Evolutionary conservation across 1,284 basidiomycete genomes (phyloP), one percentile per base, ranked within the genome.

Genomic region (Ustilago curta): DNA sequence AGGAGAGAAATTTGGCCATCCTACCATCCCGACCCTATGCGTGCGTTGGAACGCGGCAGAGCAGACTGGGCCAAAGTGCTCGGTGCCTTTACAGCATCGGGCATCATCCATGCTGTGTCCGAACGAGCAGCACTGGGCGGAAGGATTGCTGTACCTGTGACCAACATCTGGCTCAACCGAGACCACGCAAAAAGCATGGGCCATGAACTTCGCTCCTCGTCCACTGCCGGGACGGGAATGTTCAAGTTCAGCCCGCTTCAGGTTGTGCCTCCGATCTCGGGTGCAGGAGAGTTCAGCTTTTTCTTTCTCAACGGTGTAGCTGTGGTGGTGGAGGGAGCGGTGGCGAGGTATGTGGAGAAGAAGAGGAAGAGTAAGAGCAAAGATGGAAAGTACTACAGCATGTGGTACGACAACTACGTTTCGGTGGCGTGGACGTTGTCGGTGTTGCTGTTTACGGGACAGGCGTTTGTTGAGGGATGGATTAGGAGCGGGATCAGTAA

Each of bases 31-130:
- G 76, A 78, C 23, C 76, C 76, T 16, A 71, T 66, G 56, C 69
- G 73, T 3, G 54, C 66, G 0, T 49, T 78, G 14, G 57, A 72
- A 29, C 61, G 67, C 19, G 76, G 76, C 0, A n/a, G 69, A 16
- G 73, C 68, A 27, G 76, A 78, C 45, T 78, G 76, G 76, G 76
- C 69, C n/a, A 78, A 78, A 43, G 73, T 78, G 6, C 54, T 78
- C 27, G 76, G 76, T 11, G 76, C 76, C 0, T 78, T 78, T 19
- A 65, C 64, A 2, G 76, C 76, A 0, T 70, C 65, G 1, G 76
- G 76, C 37, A 63, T 76, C 47, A 72, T 78, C 48, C 76, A 78
- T 37, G 73, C 69, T 16, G 68, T 78, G 14, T 65, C 60, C 1
- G 73, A 78, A 59, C 56, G 73, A 9, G 72, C 73, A 0, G 76